Conservation (phyloP, 345 rosid species). For the Litchi chinensis region DNA sequence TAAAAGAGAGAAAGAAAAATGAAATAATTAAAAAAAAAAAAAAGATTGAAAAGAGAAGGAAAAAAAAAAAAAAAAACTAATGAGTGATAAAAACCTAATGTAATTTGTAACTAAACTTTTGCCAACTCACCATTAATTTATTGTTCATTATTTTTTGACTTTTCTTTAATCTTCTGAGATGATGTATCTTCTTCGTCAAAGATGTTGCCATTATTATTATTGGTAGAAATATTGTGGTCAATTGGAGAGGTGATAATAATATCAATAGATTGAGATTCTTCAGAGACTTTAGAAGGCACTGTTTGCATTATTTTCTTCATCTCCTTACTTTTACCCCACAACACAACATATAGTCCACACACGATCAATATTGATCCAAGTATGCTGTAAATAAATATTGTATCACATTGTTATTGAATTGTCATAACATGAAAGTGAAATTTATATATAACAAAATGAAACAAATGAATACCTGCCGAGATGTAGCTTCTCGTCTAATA, state of each 20-base stretch:
- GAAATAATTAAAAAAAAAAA: too few relatives aligned
- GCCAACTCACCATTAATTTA: neutral
- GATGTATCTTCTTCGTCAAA: neutral
- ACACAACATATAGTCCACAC: conserved; percentile 46
- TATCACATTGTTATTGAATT: neutral
- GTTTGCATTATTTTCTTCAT: conserved; percentile 20
- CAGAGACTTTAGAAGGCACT: neutral
- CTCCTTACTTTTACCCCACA: conserved; percentile 59
- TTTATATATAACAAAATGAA: neutral
- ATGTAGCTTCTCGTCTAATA: conserved; percentile 39
- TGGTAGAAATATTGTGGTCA: neutral
- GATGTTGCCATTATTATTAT: too few relatives aligned
- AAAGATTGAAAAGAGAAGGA: too few relatives aligned
- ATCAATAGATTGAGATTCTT: neutral
- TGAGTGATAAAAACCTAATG: too few relatives aligned
- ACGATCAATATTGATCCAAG: conserved; percentile 51
- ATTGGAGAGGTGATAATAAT: neutral
- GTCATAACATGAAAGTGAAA: too few relatives aligned
- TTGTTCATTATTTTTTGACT: too few relatives aligned
- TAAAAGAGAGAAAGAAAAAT: too few relatives aligned
- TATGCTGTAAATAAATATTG: conserved; percentile 26
- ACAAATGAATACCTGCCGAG: conserved; percentile 41
- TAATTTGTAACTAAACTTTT: neutral
- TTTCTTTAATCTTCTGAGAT: neutral
- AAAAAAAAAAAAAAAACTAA: too few relatives aligned